These are phyloP conservation scores for Suhomyces sp. DNA, from an alignment of 805 yeast species.

Conservation along the genomic window DNA sequence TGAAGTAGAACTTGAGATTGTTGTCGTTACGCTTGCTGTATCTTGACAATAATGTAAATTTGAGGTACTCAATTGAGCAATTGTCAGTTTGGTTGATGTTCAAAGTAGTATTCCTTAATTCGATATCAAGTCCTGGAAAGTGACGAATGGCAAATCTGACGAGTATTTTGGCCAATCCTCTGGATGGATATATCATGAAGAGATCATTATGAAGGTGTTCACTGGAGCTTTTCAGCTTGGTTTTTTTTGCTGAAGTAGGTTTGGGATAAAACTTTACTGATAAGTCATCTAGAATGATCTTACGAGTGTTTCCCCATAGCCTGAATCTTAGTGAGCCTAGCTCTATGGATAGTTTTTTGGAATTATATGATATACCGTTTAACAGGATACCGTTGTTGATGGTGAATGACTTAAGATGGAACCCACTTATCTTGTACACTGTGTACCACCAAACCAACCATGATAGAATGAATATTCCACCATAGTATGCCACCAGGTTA, in stretches of 20 bases:
- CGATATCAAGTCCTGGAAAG: constrained; percentile 23
- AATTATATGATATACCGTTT: constrained; percentile 23
- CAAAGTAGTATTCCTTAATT: constrained; percentile 13
- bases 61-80: constrained; percentile 17
- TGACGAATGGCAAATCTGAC: constrained; percentile 14
- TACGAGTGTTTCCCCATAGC: constrained; percentile 38
- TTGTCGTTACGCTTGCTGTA: constrained; percentile 14
- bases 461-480: not conserved
- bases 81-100: constrained; percentile 2
- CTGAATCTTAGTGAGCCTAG: constrained; percentile 27
- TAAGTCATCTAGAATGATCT: constrained; percentile 29
- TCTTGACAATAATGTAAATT: constrained; percentile 18
- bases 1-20: constrained; percentile 17
- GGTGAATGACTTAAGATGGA: constrained; percentile 30
- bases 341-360: constrained; percentile 11
- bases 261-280: constrained; percentile 6
- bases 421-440: constrained; percentile 28
- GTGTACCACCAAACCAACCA: constrained; percentile 34
- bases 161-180: constrained; percentile 7
- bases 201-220: not conserved
- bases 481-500: not conserved
- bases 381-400: constrained; percentile 40
- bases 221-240: not conserved
- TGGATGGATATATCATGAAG: constrained; percentile 13
- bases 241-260: not conserved